Evolutionary conservation across 306 rosid genomes (phyloP).

Genomic region (Gleditsia sinensis): DNA sequence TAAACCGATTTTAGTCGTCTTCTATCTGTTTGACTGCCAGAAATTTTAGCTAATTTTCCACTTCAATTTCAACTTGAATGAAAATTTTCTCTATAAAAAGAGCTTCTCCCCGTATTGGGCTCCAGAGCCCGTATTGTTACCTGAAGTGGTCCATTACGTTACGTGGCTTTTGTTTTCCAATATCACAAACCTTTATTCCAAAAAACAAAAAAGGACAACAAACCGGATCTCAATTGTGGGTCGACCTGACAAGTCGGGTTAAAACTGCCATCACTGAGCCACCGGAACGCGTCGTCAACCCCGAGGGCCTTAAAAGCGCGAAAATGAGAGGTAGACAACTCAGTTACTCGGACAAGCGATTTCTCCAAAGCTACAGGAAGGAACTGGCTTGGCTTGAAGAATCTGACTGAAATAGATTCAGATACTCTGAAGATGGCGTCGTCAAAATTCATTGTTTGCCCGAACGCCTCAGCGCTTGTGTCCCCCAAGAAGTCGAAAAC

Average conservation of each 20-base stretch:
- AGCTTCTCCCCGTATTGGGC: too few relatives aligned
- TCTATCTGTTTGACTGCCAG: neutral
- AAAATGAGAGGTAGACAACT: neutral
- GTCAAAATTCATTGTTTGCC: constrained; percentile 1
- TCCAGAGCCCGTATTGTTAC: neutral
- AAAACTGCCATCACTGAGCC: neutral
- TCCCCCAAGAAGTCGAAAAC: constrained; percentile 3
- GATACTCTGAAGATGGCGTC: constrained; percentile 45
- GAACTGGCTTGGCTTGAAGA: neutral
- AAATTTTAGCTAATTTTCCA: neutral
- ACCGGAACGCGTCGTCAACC: neutral
- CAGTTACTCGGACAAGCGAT: neutral
- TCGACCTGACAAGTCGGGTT: neutral
- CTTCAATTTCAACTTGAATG: neutral
- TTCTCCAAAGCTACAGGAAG: constrained; percentile 1
- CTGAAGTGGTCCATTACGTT: neutral
- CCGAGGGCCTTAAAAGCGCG: neutral
- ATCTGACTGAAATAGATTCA: constrained; percentile 33
- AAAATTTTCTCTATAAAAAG: too few relatives aligned
- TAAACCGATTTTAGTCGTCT: neutral
- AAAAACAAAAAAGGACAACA: too few relatives aligned
- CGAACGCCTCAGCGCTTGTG: constrained; percentile 31
- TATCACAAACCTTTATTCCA: too few relatives aligned
- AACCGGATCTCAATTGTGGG: neutral
- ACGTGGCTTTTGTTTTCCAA: neutral